A percentile compares a stretch with the other conserved stretches of the same genome.
These are phyloP conservation scores for Eimeria falciformis DNA, from an alignment of 169 alveolate genomes.

Conservation along the genomic window DNA sequence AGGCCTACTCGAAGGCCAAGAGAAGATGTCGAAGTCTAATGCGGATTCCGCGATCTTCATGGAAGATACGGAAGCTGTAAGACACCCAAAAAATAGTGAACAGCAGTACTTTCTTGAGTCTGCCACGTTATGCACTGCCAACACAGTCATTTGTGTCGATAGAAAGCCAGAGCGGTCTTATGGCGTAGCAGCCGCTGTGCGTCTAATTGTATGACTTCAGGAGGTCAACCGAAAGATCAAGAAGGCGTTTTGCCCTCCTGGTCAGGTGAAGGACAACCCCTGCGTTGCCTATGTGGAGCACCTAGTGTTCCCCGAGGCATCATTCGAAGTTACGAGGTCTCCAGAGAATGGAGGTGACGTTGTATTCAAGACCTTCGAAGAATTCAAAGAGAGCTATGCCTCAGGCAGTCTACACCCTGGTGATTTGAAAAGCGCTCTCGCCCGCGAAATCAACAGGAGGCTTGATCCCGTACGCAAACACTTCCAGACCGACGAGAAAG, in stretches of 20 bases:
- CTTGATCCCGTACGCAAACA: conserved; percentile 98
- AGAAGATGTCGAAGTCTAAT: conserved; percentile 97
- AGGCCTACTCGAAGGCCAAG: conserved; percentile 97
- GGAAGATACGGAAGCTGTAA: conserved; percentile 96
- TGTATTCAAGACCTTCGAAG: conserved; percentile 88
- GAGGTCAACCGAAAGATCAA: conserved; percentile 96
- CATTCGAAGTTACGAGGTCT: conserved; percentile 56
- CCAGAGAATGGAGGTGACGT: conserved; percentile 86
- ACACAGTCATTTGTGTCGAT: not conserved
- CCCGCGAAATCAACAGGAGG: conserved; percentile 91
- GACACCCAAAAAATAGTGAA: not conserved
- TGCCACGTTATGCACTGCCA: not conserved
- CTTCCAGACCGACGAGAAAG: conserved; percentile 87
- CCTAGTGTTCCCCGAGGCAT: conserved; percentile 90
- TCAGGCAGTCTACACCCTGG: conserved; percentile 96
- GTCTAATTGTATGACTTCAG: not conserved
- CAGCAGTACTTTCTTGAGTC: not conserved
- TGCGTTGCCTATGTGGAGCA: conserved; percentile 93
- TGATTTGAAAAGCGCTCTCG: conserved; percentile 95
- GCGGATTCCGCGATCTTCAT: conserved; percentile 98
- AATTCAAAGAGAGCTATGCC: conserved; percentile 91
- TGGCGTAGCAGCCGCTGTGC: not conserved
- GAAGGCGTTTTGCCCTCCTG: conserved; percentile 97
- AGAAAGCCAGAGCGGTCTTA: not conserved
- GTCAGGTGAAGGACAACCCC: conserved; percentile 95